These are phyloP conservation scores for Boletus coccyginus DNA, from an alignment of 768 basidiomycete genomes.

Conservation along the genomic window DNA sequence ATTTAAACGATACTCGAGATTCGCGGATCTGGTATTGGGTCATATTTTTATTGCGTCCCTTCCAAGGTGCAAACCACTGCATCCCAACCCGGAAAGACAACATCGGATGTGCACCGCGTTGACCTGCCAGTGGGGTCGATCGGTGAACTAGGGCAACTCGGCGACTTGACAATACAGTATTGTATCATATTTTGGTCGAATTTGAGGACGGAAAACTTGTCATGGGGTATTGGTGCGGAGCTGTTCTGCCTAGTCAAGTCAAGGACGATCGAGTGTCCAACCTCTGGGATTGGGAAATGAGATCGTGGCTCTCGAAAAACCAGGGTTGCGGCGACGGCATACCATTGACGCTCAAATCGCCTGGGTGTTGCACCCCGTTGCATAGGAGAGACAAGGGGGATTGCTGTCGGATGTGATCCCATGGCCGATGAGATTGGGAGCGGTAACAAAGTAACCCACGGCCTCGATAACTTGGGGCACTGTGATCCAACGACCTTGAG, in stretches of 20 bases:
- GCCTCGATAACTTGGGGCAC: neutral
- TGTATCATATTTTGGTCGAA: neutral
- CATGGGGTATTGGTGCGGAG: neutral
- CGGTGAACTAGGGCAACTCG: neutral
- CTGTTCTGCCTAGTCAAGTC: neutral
- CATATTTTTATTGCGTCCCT: neutral
- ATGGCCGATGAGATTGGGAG: conserved; percentile 22
- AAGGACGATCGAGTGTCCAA: neutral
- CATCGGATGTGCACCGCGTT: no score
- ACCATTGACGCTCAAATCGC: no score
- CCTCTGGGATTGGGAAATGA: neutral
- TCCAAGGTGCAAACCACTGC: no score
- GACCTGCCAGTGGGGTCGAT: no score
- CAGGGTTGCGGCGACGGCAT: neutral
- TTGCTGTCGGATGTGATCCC: no score
- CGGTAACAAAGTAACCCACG: conserved; percentile 17
- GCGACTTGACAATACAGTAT: neutral
- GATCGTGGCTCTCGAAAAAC: neutral
- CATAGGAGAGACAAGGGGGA: no score
- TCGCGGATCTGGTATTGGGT: conserved; percentile 31
- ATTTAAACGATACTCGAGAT: conserved; percentile 21
- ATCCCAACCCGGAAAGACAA: neutral
- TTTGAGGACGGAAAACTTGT: neutral
- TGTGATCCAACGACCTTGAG: conserved; percentile 6
- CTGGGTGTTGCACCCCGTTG: neutral